Percentiles rank a stretch among this genome's conserved stretches.
Conservation (phyloP, 2,329 filamentous ascomycete genomes). For the Trichoderma gracile region DNA sequence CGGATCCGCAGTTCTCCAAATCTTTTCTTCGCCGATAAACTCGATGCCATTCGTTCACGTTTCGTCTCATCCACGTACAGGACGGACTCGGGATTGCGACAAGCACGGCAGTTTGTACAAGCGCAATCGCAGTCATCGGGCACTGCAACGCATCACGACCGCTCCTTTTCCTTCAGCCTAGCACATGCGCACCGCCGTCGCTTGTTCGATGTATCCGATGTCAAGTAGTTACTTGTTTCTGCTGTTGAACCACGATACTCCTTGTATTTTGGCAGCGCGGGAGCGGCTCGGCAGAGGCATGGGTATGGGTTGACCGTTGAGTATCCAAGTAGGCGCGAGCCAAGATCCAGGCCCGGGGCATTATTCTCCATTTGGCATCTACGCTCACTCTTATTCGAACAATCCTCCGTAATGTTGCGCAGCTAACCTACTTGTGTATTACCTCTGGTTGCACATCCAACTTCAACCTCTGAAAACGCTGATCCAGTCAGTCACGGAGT, state of each 20-base stretch:
- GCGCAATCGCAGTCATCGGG: constrained; percentile 8
- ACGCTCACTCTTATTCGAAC: constrained; percentile 22
- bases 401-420: constrained; percentile 16
- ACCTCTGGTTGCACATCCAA: not conserved
- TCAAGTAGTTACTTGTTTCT: not conserved
- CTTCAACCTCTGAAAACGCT: not conserved
- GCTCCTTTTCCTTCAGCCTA: not conserved
- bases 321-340: constrained; percentile 1
- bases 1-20: constrained; percentile 21
- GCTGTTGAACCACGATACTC: not conserved
- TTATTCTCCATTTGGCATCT: constrained; percentile 20
- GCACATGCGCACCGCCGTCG: not conserved
- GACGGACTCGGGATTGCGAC: no score
- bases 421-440: not conserved
- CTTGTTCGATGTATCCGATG: not conserved
- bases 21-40: constrained; percentile 1
- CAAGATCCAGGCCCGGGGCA: constrained; percentile 21
- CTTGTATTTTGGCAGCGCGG: constrained; percentile 17
- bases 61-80: not conserved
- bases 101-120: not conserved
- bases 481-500: not conserved
- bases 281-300: constrained; percentile 23
- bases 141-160: not conserved
- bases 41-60: constrained; percentile 1
- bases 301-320: constrained; percentile 8